These are phyloP conservation scores for Neurospora sp. DNA, from an alignment of 495 filamentous ascomycete genomes.

Conservation along the genomic window DNA sequence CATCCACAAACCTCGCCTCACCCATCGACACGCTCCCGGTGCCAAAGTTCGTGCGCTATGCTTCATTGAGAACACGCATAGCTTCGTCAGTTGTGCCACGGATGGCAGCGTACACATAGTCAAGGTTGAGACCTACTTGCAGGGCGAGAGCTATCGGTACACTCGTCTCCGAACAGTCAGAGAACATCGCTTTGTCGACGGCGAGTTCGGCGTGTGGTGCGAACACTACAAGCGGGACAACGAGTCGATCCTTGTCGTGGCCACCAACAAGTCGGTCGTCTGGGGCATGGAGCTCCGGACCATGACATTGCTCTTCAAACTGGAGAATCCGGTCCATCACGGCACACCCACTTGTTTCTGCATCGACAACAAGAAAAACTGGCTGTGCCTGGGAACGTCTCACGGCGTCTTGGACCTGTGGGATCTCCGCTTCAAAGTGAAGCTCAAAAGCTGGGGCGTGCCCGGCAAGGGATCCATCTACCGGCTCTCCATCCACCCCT, in stretches of 20 bases:
- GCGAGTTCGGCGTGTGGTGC: conserved; percentile 79
- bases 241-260: conserved; percentile 70
- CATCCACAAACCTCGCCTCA: conserved; percentile 78
- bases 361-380: conserved; percentile 71
- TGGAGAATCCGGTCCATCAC: conserved; percentile 88
- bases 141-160: conserved; percentile 55
- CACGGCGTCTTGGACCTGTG: conserved; percentile 91
- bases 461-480: conserved; percentile 75
- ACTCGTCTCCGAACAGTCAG: conserved; percentile 66
- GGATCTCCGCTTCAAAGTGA: conserved; percentile 88
- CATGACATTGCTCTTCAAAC: conserved; percentile 69
- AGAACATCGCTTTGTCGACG: conserved; percentile 64
- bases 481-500: conserved; percentile 65
- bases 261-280: conserved; percentile 76
- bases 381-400: conserved; percentile 84
- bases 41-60: conserved; percentile 68
- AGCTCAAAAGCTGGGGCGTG: conserved; percentile 82
- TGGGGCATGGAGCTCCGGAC: conserved; percentile 79
- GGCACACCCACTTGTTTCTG: conserved; percentile 91
- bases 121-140: conserved; percentile 64
- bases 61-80: conserved; percentile 91
- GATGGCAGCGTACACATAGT: conserved; percentile 89
- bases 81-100: conserved; percentile 77
- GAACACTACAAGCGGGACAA: conserved; percentile 82
- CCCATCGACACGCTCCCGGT: conserved; percentile 59